These are phyloP conservation scores for Trichoderma cornu-damae DNA, from an alignment of 2,329 filamentous ascomycete species.

Conservation along the genomic window DNA sequence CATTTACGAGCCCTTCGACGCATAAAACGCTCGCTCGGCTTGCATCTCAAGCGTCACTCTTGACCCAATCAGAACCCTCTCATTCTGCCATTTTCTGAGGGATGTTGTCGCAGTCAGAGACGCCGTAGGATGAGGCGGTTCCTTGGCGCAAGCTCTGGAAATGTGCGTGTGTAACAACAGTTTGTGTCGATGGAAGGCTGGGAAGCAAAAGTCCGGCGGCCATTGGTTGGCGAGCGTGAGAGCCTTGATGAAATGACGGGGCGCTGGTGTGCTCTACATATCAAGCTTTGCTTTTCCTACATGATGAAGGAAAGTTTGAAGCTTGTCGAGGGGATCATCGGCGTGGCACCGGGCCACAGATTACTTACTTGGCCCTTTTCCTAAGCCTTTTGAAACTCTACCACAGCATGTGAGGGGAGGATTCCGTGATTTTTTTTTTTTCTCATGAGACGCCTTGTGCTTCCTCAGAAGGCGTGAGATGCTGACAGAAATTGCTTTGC, in stretches of 20 bases:
- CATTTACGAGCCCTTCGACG: neutral
- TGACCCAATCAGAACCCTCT: neutral
- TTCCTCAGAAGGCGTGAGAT: neutral
- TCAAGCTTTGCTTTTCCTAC: neutral
- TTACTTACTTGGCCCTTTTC: no score
- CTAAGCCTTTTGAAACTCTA: neutral
- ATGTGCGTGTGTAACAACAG: neutral
- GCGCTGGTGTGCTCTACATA: neutral
- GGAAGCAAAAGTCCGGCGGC: neutral
- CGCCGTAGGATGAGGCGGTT: neutral
- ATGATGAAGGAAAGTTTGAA: neutral
- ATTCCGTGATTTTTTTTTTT: neutral
- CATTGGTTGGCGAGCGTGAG: neutral
- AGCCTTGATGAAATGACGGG: neutral
- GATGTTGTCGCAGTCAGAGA: neutral
- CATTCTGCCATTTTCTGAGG: neutral
- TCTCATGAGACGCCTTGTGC: neutral
- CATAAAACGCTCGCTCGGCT: neutral
- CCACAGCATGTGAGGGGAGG: neutral
- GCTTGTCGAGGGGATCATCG: neutral
- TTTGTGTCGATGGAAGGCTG: neutral
- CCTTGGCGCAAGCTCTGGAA: neutral
- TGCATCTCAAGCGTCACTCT: neutral
- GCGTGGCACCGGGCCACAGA: no score
- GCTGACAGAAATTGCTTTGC: neutral